Evolutionary conservation across 208 protist species (phyloP).

Genomic region (Trypanosoma lewisi): DNA sequence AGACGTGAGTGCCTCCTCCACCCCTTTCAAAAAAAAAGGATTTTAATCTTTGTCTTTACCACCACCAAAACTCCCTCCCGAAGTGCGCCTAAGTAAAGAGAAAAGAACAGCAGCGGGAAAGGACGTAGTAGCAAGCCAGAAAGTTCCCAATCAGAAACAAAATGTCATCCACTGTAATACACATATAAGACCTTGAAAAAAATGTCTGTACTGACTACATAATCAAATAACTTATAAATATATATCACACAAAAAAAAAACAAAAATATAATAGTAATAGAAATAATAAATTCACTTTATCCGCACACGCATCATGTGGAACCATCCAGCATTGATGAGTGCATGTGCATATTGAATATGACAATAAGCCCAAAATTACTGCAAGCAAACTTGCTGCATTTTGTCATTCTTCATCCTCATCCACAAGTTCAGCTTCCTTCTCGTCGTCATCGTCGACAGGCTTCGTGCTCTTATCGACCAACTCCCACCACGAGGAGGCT

Average conservation of each 20-base stretch:
- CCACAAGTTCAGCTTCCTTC: constrained; percentile 15
- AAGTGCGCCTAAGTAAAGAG: no score
- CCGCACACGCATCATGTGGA: no score
- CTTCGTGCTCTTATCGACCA: constrained; percentile 39
- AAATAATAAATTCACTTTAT: constrained; percentile 21
- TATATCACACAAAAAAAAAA: constrained; percentile 18
- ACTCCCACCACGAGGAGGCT: constrained; percentile 50
- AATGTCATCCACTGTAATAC: no score
- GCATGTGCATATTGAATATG: no score
- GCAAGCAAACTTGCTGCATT: neutral
- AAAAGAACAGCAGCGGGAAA: no score
- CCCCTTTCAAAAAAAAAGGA: constrained; percentile 7
- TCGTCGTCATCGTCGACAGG: constrained; percentile 20
- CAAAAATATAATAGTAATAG: constrained; percentile 18
- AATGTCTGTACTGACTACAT: neutral
- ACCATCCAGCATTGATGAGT: no score
- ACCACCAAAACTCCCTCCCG: no score
- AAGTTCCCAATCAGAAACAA: no score
- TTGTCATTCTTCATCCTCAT: neutral
- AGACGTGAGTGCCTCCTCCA: neutral
- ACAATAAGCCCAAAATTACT: no score
- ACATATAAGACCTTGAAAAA: neutral
- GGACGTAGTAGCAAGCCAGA: no score
- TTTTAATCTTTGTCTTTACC: no score
- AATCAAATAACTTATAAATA: constrained; percentile 11